Percentiles rank a stretch among this genome's conserved stretches.
phyloP scores from a whole-genome alignment of 1,284 basidiomycete genomes.

The Ceraceosorus guamensis region DNA sequence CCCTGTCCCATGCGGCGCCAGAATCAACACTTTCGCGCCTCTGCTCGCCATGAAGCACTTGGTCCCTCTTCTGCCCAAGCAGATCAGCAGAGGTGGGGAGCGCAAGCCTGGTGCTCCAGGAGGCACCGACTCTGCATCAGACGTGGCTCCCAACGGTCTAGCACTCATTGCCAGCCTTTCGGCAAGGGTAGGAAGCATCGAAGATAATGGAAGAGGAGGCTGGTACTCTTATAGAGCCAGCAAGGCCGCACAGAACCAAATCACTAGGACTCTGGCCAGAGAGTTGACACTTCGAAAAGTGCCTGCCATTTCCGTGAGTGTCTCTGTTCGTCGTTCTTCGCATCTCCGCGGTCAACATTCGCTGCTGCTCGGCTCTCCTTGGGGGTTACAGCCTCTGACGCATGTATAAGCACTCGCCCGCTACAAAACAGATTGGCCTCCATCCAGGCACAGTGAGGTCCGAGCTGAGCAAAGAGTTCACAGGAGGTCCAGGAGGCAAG shows the following conservation, averaged over 20 bases:
- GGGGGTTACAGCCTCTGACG: too few relatives aligned
- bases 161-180: conserved; percentile 53
- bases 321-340: too few relatives aligned
- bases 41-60: conserved; percentile 54
- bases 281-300: conserved; percentile 57
- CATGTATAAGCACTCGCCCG: too few relatives aligned
- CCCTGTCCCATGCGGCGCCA: conserved; percentile 9
- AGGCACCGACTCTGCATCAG: conserved; percentile 29
- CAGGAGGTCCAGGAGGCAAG: conserved; percentile 21
- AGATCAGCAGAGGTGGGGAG: conserved; percentile 32
- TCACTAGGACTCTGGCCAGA: conserved; percentile 62
- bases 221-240: conserved; percentile 70
- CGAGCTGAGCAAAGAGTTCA: conserved; percentile 52
- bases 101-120: conserved; percentile 43
- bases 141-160: conserved; percentile 41
- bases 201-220: conserved; percentile 59
- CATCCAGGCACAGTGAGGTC: conserved; percentile 53
- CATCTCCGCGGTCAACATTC: too few relatives aligned
- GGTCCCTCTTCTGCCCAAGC: conserved; percentile 51
- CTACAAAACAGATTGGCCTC: conserved; percentile 24
- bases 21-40: conserved; percentile 54
- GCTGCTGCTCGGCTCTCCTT: too few relatives aligned
- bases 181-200: conserved; percentile 60
- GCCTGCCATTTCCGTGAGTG: conserved; percentile 53
- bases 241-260: conserved; percentile 68